These are phyloP conservation scores for Cystofilobasidium ferigula DNA, from an alignment of 768 basidiomycete genomes.

Conservation along the genomic window DNA sequence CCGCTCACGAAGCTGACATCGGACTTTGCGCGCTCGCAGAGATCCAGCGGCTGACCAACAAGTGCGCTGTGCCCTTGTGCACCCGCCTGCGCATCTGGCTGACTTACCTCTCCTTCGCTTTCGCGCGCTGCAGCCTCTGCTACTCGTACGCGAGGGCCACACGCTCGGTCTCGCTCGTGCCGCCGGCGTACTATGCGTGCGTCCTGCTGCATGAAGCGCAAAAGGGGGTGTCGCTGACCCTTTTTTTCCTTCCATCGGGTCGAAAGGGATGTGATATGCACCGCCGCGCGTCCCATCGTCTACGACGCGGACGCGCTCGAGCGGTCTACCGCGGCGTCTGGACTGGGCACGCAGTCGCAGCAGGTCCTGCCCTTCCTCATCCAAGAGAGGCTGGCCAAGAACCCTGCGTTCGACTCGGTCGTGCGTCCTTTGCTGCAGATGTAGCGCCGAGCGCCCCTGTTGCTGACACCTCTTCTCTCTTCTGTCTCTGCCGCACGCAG, in stretches of 20 bases:
- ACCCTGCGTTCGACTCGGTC: not conserved
- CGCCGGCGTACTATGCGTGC: conserved; percentile 12
- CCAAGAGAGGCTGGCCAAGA: not conserved
- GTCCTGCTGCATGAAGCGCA: too few relatives aligned
- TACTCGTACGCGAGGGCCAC: conserved; percentile 30
- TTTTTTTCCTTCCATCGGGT: too few relatives aligned
- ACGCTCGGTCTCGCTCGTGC: conserved; percentile 28
- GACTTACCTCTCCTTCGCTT: not conserved
- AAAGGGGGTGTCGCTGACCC: too few relatives aligned
- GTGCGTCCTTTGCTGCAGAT: too few relatives aligned
- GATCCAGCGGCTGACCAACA: not conserved
- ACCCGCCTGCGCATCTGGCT: too few relatives aligned
- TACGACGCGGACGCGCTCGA: conserved; percentile 7
- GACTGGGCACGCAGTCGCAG: not conserved
- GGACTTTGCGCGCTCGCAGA: not conserved
- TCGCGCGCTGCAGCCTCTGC: conserved; percentile 25
- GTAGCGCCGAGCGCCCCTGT: too few relatives aligned
- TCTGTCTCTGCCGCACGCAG: not conserved
- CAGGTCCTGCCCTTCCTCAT: not conserved
- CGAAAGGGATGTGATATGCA: conserved; percentile 15
- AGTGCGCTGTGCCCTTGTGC: too few relatives aligned
- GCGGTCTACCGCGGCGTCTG: conserved; percentile 8
- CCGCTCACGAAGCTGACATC: too few relatives aligned
- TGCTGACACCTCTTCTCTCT: too few relatives aligned
- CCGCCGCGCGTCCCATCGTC: conserved; percentile 1